These are phyloP conservation scores for Verticillium klebahnii DNA, from an alignment of 2,329 filamentous ascomycete species.

Conservation along the genomic window DNA sequence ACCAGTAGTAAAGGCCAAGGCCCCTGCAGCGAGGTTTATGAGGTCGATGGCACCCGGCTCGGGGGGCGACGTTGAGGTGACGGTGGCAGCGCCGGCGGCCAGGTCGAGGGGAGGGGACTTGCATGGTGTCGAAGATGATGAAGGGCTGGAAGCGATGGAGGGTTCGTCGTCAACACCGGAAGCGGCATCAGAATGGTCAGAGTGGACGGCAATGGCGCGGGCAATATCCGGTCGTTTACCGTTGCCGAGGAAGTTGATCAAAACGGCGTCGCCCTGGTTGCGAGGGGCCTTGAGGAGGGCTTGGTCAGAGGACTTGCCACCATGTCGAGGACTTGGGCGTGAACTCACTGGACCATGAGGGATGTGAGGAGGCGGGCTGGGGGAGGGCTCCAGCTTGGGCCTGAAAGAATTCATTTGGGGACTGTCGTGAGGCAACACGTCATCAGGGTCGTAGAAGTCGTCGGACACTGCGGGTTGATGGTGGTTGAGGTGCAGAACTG, in stretches of 20 bases:
- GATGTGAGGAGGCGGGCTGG: conserved; percentile 43
- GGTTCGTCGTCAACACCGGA: conserved; percentile 7
- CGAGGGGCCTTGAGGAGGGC: conserved; percentile 46
- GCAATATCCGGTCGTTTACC: conserved; percentile 64
- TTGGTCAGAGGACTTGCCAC: conserved; percentile 45
- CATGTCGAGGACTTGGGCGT: conserved; percentile 26
- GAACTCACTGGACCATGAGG: conserved; percentile 39
- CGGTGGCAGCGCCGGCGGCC: background rate
- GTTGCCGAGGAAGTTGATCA: conserved; percentile 60
- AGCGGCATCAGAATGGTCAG: conserved; percentile 16
- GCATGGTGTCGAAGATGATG: conserved; percentile 4
- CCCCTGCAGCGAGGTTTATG: conserved; percentile 24
- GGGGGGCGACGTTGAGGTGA: background rate
- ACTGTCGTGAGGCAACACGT: conserved; percentile 33
- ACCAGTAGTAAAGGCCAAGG: conserved; percentile 18
- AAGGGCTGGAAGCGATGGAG: conserved; percentile 6
- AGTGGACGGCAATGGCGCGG: conserved; percentile 48
- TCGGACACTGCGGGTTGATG: conserved; percentile 23
- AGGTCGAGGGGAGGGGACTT: background rate
- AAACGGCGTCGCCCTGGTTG: conserved; percentile 60
- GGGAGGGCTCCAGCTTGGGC: conserved; percentile 25
- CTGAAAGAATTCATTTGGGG: conserved; percentile 24
- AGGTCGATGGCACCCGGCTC: conserved; percentile 17
- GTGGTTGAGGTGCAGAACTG: conserved; percentile 26
- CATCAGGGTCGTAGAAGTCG: conserved; percentile 41